phyloP scores from a whole-genome alignment of 345 rosid genomes.

The Arabis alpina region DNA sequence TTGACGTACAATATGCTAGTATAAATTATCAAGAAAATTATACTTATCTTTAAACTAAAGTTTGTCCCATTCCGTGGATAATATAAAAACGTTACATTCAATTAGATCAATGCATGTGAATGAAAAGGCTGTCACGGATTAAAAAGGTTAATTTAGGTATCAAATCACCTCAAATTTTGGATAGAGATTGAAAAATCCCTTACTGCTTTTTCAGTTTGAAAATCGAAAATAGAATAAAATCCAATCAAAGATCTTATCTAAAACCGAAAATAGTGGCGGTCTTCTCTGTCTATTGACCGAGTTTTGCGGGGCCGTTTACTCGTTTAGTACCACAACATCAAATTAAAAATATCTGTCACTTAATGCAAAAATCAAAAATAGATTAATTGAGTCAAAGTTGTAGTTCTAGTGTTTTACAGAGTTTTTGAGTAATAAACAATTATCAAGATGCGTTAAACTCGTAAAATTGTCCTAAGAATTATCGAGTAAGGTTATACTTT shows the following conservation, averaged over 20 bases:
- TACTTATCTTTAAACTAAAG: neutral
- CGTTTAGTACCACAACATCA: slow-evolving; percentile 1
- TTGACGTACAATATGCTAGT: slow-evolving; percentile 30
- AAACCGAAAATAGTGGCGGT: slow-evolving; percentile 29
- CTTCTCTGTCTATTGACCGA: slow-evolving; percentile 38
- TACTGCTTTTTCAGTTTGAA: neutral
- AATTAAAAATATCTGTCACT: slow-evolving; percentile 2
- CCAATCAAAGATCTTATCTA: slow-evolving; percentile 15
- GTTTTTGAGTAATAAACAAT: neutral
- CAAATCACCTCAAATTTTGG: slow-evolving; percentile 33
- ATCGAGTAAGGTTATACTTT: neutral
- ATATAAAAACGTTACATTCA: slow-evolving; percentile 28
- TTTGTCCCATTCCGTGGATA: slow-evolving; percentile 33
- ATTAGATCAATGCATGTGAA: slow-evolving; percentile 39
- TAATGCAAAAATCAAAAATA: slow-evolving; percentile 14
- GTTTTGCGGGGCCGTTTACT: slow-evolving; percentile 35
- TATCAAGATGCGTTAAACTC: neutral
- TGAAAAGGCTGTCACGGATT: slow-evolving; percentile 30
- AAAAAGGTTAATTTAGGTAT: slow-evolving; percentile 15
- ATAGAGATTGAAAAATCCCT: slow-evolving; percentile 30
- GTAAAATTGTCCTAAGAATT: neutral
- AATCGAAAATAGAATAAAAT: neutral
- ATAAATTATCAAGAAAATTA: neutral
- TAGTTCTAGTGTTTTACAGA: slow-evolving; percentile 6
- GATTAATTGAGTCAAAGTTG: slow-evolving; percentile 28